These are phyloP conservation scores for Penicillium sp. DNA, from an alignment of 2,329 filamentous ascomycete species.

Conservation along the genomic window DNA sequence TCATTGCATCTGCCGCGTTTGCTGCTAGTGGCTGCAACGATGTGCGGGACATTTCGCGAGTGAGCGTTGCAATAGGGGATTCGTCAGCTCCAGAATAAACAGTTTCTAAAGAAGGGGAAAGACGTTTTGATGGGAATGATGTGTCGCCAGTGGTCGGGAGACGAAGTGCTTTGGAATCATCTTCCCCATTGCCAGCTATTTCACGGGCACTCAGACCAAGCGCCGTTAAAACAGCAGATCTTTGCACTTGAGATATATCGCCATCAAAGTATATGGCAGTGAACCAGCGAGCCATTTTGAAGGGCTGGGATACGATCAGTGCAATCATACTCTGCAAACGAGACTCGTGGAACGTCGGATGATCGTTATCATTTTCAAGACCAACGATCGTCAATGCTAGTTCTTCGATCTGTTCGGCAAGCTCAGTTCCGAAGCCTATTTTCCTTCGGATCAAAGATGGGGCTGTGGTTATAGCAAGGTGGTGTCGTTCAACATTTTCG, in stretches of 20 bases:
- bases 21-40: conserved; percentile 83
- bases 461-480: conserved; percentile 74
- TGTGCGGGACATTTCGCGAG: conserved; percentile 65
- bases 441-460: conserved; percentile 84
- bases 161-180: conserved; percentile 46
- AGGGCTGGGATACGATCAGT: conserved; percentile 72
- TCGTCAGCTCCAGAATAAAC: conserved; percentile 58
- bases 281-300: conserved; percentile 80
- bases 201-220: conserved; percentile 82
- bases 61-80: conserved; percentile 67
- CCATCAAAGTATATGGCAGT: conserved; percentile 84
- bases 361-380: conserved; percentile 80
- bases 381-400: conserved; percentile 75
- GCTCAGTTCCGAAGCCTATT: conserved; percentile 81
- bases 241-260: conserved; percentile 84
- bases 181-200: conserved; percentile 71
- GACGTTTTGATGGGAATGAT: conserved; percentile 76
- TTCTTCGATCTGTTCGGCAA: conserved; percentile 80
- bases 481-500: conserved; percentile 82
- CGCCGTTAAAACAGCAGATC: conserved; percentile 77
- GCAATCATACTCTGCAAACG: conserved; percentile 81
- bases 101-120: conserved; percentile 72
- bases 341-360: conserved; percentile 74
- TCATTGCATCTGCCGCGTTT: conserved; percentile 73
- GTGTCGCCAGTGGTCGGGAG: conserved; percentile 38